Evolutionary conservation across 139 green algal genomes (phyloP), one percentile per base, ranked within the genome.

Genomic region (Haematococcus lacustris): DNA sequence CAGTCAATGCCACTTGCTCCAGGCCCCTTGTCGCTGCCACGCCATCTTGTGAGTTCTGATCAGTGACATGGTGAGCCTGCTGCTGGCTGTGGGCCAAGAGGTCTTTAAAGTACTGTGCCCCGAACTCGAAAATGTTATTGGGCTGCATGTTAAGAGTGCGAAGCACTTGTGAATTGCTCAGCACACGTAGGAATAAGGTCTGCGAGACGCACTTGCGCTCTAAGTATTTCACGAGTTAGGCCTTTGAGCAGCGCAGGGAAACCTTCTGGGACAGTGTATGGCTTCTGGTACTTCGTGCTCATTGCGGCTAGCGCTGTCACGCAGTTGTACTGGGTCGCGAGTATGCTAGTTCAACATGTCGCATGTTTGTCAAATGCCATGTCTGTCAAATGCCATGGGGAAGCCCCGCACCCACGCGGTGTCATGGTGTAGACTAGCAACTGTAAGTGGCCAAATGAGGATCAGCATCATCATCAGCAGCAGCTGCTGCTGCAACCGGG

Each of bases 111-210:
- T 90, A 92, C 1, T 71, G 68, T 30, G 88, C 84, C 0, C 86
- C 88, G 68, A 90, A 93, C 51, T 88, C 81, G 71, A 90, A 93
- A 1, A 93, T 86, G 73, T 91, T 88, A 3, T 85, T 78, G 7
- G 86, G 86, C 86, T 93, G 84, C 77, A 71, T 21, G 13, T 4
- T 2, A 66, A 13, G 30, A 38, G 25, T 62, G 30, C 51, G 51
- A 62, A 62, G n/a, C n/a, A n/a, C n/a, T n/a, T n/a, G n/a, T n/a
- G n/a, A 13, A 25, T 3, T n/a, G 51, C 6, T 62, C 25, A 62
- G 6, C 6, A 4, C 13, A 62, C 3, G 51, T 5, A 3, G 13
- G 6, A 32, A 3, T 35, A 62, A 4, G 3, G 13, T 25, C 3
- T 62, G 6, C 3, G 32, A 32, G 32, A 9, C 61, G 32, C 38